These are phyloP conservation scores for Agaricus bisporus DNA, from an alignment of 768 basidiomycete genomes.

Conservation along the genomic window DNA sequence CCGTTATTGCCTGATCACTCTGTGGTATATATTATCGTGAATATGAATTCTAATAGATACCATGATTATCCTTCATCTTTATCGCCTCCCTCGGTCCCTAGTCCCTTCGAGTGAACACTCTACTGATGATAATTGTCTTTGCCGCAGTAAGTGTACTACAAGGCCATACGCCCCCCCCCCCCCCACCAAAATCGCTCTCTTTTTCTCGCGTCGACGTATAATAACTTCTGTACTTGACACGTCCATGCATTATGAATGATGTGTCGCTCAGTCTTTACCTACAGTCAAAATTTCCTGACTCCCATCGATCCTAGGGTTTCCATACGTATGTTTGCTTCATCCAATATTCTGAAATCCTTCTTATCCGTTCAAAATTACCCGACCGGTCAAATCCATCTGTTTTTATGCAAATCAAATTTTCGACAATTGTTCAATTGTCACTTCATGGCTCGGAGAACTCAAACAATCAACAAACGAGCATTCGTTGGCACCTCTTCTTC, in stretches of 20 bases:
- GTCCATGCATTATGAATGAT: not conserved
- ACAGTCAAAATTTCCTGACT: not conserved
- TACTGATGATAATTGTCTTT: no score
- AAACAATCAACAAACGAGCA: slow-evolving; percentile 22
- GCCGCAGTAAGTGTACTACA: no score
- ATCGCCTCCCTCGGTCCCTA: no score
- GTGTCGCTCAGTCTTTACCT: not conserved
- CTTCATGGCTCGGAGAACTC: slow-evolving; percentile 35
- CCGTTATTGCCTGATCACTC: no score
- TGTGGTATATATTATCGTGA: no score
- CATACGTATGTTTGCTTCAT: slow-evolving; percentile 15
- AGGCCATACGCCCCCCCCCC: no score
- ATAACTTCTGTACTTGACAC: no score
- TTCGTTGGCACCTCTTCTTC: slow-evolving; percentile 21
- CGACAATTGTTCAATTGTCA: slow-evolving; percentile 38
- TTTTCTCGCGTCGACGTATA: no score
- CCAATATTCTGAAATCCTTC: not conserved
- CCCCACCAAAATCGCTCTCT: no score
- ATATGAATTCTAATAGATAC: no score
- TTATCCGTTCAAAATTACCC: not conserved
- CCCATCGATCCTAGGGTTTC: slow-evolving; percentile 25
- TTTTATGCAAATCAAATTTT: slow-evolving; percentile 26
- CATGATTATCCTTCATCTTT: no score
- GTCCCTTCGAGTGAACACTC: no score
- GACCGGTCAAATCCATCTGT: not conserved